Evolutionary conservation across 2,329 filamentous ascomycete species (phyloP), one percentile per base, ranked within the genome.

Genomic region (Boeremia exigua): DNA sequence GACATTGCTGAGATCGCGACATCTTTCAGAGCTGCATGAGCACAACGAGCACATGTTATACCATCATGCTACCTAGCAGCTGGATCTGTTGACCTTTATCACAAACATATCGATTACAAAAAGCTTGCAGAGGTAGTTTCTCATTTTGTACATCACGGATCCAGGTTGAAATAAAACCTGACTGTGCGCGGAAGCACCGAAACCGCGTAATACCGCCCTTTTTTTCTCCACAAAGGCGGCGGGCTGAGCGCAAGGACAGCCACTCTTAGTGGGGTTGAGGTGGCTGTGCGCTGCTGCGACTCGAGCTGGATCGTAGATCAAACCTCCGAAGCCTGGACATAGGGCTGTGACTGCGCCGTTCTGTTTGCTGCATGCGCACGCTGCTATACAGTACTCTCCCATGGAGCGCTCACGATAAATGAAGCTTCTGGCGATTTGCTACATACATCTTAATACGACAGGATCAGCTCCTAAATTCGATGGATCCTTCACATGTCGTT

Each of bases 221-320:
- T 54, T 48, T 54, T 43, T 48, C 43, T 54, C 43, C 50, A 43
- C 50, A 47, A 53, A 54, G 43, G 50, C 43, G 43, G 43, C 30
- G 12, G 40, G 49, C 49, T 53, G 49, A 52, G 49, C 19, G 34
- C 38, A 30, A n/a, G 42, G 32, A 33, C 47, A 50, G 47, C 47
- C 47, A 50, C 47, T 15, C 47, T 29, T 28, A 36, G 43, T 53
- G 49, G 48, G 34, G 42, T 39, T 23, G 3, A 15, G 10, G 50
- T 54, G 50, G 50, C 50, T 54, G 30, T 47, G 36, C 32, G 6
- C 17, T 44, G 39, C 39, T 51, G 48, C 48, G 30, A 38, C 33
- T 39, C 40, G 19, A 23, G 19, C 19, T 19, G 19, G 34, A 37
- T 37, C 34, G 19, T 25, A 43, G 43, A 37, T 43, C 43, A 34